phyloP scores from a whole-genome alignment of 2,329 filamentous ascomycete species.

The Fusarium sp. region DNA sequence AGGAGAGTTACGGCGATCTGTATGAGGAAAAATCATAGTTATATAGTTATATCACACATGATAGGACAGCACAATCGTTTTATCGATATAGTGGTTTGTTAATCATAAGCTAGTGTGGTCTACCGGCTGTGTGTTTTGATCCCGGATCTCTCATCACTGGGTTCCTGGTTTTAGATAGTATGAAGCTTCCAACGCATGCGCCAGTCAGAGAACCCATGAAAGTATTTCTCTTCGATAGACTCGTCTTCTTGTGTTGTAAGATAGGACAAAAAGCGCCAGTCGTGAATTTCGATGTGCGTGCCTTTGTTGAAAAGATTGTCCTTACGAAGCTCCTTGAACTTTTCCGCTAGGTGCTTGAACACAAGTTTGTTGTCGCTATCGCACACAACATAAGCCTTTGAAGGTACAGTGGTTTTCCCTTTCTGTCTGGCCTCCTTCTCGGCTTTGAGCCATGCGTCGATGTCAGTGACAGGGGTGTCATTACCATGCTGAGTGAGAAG shows the following conservation, averaged over 20 bases:
- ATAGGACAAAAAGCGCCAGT: conserved; percentile 56
- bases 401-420: background rate
- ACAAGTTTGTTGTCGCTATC: conserved; percentile 47
- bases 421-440: conserved; percentile 5
- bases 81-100: background rate
- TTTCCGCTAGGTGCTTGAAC: conserved; percentile 46
- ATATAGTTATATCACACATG: background rate
- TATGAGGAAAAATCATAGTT: conserved; percentile 54
- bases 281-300: conserved; percentile 49
- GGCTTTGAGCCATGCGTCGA: conserved; percentile 46
- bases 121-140: background rate
- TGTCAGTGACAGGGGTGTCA: conserved; percentile 44
- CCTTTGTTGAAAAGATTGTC: conserved; percentile 39
- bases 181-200: conserved; percentile 57
- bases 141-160: background rate
- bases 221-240: conserved; percentile 43
- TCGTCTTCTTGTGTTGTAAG: conserved; percentile 51
- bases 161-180: conserved; percentile 45
- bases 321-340: conserved; percentile 44
- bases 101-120: background rate
- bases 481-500: conserved; percentile 56
- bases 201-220: conserved; percentile 49
- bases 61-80: background rate
- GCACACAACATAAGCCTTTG: conserved; percentile 51
- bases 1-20: conserved; percentile 64